Conservation (phyloP, 2,329 filamentous ascomycete genomes). For the Ceratocystiopsis sp. region DNA sequence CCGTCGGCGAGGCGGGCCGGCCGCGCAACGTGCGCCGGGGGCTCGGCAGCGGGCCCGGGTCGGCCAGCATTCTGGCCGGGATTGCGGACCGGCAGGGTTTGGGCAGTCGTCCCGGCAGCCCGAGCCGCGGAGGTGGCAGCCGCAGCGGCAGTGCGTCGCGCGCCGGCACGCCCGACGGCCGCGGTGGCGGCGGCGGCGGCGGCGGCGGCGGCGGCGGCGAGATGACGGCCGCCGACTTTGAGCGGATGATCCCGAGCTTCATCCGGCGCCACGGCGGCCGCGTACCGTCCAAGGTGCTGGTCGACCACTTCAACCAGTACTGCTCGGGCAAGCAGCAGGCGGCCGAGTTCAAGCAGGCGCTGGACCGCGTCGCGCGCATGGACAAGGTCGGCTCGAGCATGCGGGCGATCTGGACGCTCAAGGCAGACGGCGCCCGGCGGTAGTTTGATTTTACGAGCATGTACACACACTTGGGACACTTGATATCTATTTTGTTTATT, state of each 20-base stretch:
- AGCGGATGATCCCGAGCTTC: slow-evolving; percentile 59
- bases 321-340: slow-evolving; percentile 53
- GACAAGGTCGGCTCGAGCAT: slow-evolving; percentile 39
- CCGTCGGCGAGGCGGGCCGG: slow-evolving; percentile 59
- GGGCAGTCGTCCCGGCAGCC: too few species aligned
- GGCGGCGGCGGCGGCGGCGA: too few species aligned
- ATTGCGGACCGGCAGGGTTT: slow-evolving; percentile 40
- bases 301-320: slow-evolving; percentile 76
- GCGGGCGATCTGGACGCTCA: slow-evolving; percentile 36
- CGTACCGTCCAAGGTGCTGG: slow-evolving; percentile 67
- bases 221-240: slow-evolving; percentile 41
- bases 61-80: slow-evolving; percentile 36
- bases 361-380: slow-evolving; percentile 59
- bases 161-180: slow-evolving; percentile 22
- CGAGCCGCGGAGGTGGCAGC: slow-evolving; percentile 8
- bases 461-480: not conserved
- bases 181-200: slow-evolving; percentile 5
- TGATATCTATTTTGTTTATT: too few species aligned
- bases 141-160: slow-evolving; percentile 21
- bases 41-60: slow-evolving; percentile 27
- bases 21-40: slow-evolving; percentile 33
- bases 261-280: slow-evolving; percentile 61
- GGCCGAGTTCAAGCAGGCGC: slow-evolving; percentile 64
- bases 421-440: slow-evolving; percentile 9
- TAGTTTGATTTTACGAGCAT: slow-evolving; percentile 8